Evolutionary conservation across 2,329 filamentous ascomycete species (phyloP).

Genomic region (Hymenoscyphus fraxineus): DNA sequence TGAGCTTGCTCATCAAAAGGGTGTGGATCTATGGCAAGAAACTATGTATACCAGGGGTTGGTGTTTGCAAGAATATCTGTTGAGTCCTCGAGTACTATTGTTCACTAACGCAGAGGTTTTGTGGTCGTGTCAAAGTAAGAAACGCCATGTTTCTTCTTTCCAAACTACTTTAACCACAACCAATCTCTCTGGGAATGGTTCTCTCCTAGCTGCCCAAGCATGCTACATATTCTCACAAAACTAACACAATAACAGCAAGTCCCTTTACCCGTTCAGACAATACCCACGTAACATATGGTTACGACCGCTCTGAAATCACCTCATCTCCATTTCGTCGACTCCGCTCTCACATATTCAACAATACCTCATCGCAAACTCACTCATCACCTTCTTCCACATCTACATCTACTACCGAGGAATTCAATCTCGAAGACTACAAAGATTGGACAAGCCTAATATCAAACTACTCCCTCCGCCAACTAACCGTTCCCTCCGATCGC

Average conservation of each 20-base stretch:
- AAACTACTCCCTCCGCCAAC: constrained; percentile 17
- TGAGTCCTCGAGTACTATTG: constrained; percentile 15
- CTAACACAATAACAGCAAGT: neutral
- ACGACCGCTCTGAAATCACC: neutral
- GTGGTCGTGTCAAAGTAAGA: constrained; percentile 18
- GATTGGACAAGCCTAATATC: constrained; percentile 15
- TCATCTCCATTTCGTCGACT: constrained; percentile 16
- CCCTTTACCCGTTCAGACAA: constrained; percentile 15
- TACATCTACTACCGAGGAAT: neutral
- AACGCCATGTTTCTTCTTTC: neutral
- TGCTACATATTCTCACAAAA: neutral
- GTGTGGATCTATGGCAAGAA: constrained; percentile 16
- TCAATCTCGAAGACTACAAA: constrained; percentile 5
- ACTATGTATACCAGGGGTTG: constrained; percentile 21
- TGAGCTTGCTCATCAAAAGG: constrained; percentile 9
- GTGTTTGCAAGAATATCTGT: constrained; percentile 22
- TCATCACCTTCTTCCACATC: neutral
- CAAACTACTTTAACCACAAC: neutral
- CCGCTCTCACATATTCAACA: constrained; percentile 10
- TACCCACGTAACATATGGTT: constrained; percentile 12
- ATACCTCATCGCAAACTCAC: neutral
- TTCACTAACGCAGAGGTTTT: constrained; percentile 18
- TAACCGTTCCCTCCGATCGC: constrained; percentile 16
- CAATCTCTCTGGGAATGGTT: neutral
- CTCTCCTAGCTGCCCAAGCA: neutral